Base-by-base conservation (phyloP, 2,329 filamentous ascomycete genomes). In the Alternaria novae-zelandiae region DNA sequence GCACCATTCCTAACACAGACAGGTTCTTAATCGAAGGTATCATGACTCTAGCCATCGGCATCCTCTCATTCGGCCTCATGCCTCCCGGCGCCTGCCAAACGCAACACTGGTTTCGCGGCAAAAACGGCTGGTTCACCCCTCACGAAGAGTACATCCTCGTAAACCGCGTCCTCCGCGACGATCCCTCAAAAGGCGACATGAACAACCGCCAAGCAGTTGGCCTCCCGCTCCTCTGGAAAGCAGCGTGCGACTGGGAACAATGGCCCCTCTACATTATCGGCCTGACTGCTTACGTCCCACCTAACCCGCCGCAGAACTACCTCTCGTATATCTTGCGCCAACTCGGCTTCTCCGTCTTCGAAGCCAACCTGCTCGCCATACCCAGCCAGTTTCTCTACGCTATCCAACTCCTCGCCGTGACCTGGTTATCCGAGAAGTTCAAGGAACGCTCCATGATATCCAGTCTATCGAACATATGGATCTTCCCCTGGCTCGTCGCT, bases 321-420 rank as follows among this genome's bases (percentile, higher is more conserved):
- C 81, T 91, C 6, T 88, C 89, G 0, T 82, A 89, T 6, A 87
- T 85, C 1, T 81, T 91, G 6, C 84, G 84, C 49, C 79, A 81
- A 2, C 79, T 90, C 0, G 89, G 89, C 0, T 91, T 90, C 77
- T 82, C 83, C 63, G 88, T 86, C 3, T 89, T 91, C 74, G 79
- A 87, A 21, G 84, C 88, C 2, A 91, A 90, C 70, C 74, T 91
- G 32, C 83, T 91, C 8, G 84, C 86, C 2, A 90, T 91, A n/a
- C 79, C 86, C 65, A 76, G 71, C 5, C 76, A 80, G 30, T 74
- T 78, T 12, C 67, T 79, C 51, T 74, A 73, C 57, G 74, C 83
- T 25, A 62, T 81, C 6, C 81, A 83, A 5, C 77, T 86, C 3
- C 70, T 85, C 12, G 69, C 78, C 41, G 73, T 83, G 13, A 84